Conservation (phyloP, 176 grass and related monocot species). For the Urochloa ruziziensis region DNA sequence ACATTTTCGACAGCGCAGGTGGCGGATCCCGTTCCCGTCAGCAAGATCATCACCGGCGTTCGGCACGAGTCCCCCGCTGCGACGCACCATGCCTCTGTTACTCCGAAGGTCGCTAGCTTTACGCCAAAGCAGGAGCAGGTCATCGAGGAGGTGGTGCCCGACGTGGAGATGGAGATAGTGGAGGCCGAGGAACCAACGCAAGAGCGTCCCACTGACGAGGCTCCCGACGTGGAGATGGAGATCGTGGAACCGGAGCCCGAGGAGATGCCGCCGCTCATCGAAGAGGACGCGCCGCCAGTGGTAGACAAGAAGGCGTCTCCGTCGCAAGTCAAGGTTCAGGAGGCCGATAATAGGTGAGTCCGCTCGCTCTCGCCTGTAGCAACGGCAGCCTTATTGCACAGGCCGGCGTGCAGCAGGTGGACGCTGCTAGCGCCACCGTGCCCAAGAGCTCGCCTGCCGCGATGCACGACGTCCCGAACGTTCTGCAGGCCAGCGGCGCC, state of each 20-base stretch:
- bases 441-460: background rate
- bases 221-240: background rate
- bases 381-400: background rate
- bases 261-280: background rate
- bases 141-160: background rate
- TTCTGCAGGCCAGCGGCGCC: background rate
- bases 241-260: background rate
- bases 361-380: background rate
- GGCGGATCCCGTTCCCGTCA: too few species aligned
- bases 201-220: background rate
- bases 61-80: background rate
- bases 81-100: background rate
- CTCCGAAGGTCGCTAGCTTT: background rate
- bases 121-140: background rate
- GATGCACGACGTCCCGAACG: background rate
- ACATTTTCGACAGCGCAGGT: background rate
- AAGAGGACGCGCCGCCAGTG: too few species aligned
- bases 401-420: background rate
- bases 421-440: background rate
- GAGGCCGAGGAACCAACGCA: background rate
- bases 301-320: background rate
- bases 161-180: background rate
- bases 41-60: background rate
- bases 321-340: background rate
- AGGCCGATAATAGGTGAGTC: background rate